Conservation (phyloP, 345 rosid species). For the Raphanus raphanistrum region DNA sequence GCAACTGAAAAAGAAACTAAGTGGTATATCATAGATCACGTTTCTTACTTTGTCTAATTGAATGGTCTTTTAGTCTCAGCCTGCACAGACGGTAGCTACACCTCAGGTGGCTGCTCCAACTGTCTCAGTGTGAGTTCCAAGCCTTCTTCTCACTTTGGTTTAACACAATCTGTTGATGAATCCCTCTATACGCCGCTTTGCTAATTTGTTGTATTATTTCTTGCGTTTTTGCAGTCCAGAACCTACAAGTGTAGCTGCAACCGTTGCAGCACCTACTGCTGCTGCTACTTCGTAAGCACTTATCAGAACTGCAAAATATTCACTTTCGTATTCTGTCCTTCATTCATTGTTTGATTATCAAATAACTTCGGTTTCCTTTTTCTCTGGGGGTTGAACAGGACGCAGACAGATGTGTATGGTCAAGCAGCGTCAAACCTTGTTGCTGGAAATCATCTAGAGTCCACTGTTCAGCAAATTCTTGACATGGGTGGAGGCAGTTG, state of each 20-base stretch:
- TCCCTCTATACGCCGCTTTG: not conserved
- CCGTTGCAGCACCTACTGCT: slow-evolving; percentile 40
- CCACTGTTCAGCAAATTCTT: slow-evolving; percentile 82
- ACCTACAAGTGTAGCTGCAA: slow-evolving; percentile 26
- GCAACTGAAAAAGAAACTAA: not conserved
- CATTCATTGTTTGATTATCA: not conserved
- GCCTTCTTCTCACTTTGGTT: slow-evolving; percentile 1
- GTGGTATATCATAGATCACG: not conserved
- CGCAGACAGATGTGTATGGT: slow-evolving; percentile 63
- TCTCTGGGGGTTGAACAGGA: slow-evolving; percentile 45
- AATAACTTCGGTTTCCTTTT: not conserved
- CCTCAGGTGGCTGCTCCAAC: slow-evolving; percentile 36
- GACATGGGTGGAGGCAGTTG: slow-evolving; percentile 98
- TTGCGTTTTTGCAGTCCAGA: slow-evolving; percentile 32
- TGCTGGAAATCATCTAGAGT: slow-evolving; percentile 80
- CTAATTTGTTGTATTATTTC: slow-evolving; percentile 14
- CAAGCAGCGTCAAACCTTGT: slow-evolving; percentile 94
- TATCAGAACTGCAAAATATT: not conserved
- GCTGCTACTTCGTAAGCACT: slow-evolving; percentile 31
- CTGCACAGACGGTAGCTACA: slow-evolving; percentile 34
- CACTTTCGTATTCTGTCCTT: not conserved
- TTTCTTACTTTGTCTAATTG: slow-evolving; percentile 1
- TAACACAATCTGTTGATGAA: not conserved
- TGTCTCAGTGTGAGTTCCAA: slow-evolving; percentile 33
- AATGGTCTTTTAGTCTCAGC: slow-evolving; percentile 29